These are phyloP conservation scores for Candida patagonica DNA, from an alignment of 805 yeast species.

Conservation along the genomic window DNA sequence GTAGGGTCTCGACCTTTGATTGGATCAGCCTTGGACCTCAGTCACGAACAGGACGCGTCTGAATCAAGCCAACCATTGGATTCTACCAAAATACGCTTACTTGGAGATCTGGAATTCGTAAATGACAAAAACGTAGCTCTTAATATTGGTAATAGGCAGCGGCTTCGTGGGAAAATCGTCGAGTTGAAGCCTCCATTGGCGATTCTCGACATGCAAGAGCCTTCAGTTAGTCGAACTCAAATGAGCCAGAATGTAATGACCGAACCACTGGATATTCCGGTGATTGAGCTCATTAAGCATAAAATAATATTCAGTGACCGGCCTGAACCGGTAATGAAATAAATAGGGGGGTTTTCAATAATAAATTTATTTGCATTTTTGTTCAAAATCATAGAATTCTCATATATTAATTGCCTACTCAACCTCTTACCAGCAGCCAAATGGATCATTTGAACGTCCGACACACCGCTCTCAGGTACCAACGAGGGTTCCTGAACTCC, in stretches of 20 bases:
- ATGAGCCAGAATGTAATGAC: conserved; percentile 3
- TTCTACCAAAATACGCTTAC: conserved; percentile 1
- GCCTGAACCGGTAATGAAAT: conserved; percentile 16
- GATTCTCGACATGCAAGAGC: conserved; percentile 11
- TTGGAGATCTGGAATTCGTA: conserved; percentile 13
- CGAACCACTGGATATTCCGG: conserved; percentile 10
- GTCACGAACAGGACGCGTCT: not conserved
- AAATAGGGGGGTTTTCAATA: not conserved
- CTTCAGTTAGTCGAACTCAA: conserved; percentile 1
- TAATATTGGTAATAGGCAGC: conserved; percentile 17
- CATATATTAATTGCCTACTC: not conserved
- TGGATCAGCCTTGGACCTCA: conserved; percentile 11
- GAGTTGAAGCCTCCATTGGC: conserved; percentile 18
- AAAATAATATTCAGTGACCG: conserved; percentile 15
- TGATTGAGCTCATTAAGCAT: conserved; percentile 17
- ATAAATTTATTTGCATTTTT: not conserved
- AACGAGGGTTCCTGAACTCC: conserved; percentile 1
- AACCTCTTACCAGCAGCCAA: too few species aligned
- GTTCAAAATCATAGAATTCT: not conserved
- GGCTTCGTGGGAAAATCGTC: conserved; percentile 16
- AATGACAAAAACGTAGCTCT: conserved; percentile 10
- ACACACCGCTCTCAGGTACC: not conserved
- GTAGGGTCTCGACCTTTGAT: conserved; percentile 16
- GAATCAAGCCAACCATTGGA: conserved; percentile 1
- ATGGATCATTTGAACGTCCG: not conserved